Percentiles rank a stretch among this genome's conserved stretches.
These are phyloP conservation scores for Rauvolfia tetraphylla DNA, from an alignment of 257 asterid species.

Conservation along the genomic window DNA sequence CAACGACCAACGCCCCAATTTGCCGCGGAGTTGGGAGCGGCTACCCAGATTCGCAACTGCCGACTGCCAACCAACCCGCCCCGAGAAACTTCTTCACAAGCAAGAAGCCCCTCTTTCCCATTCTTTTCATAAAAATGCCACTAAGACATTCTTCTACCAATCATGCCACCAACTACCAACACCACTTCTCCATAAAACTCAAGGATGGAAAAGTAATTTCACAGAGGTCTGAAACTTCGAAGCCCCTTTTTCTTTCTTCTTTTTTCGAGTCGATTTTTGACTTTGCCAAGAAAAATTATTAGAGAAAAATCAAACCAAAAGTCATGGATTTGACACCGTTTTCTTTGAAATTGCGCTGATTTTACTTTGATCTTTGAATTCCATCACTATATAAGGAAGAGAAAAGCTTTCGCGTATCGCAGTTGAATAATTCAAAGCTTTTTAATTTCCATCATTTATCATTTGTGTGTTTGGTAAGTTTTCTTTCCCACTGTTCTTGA, in stretches of 20 bases:
- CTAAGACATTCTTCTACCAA: not conserved
- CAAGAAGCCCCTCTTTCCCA: not conserved
- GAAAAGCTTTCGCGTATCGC: not conserved
- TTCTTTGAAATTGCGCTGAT: not conserved
- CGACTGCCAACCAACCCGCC: not conserved
- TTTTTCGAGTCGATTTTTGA: not conserved
- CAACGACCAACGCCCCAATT: too few relatives aligned
- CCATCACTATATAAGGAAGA: not conserved
- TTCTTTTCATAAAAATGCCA: not conserved
- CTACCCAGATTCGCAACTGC: too few relatives aligned
- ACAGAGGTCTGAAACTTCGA: not conserved
- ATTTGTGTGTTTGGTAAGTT: not conserved
- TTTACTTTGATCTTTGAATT: constrained; percentile 10
- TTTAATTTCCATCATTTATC: not conserved
- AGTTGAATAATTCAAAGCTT: not conserved
- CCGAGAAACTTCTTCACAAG: not conserved
- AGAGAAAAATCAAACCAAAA: not conserved
- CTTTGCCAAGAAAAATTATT: not conserved
- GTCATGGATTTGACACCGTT: not conserved
- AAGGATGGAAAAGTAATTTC: not conserved
- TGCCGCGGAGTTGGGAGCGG: too few relatives aligned
- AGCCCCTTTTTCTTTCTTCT: not conserved
- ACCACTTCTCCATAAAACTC: too few relatives aligned
- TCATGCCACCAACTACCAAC: not conserved
- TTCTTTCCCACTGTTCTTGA: not conserved